Base-by-base conservation (phyloP, 2,329 filamentous ascomycete species). In the Macroventuria anomochaeta region DNA sequence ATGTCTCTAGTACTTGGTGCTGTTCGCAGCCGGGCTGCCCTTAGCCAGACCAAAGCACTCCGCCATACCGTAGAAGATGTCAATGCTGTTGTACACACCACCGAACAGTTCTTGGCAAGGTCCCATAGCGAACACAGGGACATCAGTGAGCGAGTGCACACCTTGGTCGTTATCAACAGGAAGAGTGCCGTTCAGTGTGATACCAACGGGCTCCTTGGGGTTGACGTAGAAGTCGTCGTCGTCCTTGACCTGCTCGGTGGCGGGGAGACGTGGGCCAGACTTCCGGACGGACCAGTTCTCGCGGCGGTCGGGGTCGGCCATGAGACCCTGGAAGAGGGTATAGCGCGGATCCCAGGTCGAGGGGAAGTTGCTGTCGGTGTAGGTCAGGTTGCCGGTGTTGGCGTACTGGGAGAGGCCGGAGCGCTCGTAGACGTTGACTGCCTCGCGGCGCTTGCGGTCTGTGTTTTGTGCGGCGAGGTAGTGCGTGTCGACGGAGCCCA, bases 301-400 rank as follows among this genome's bases (percentile, higher is more conserved):
- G 18, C 89, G 82, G 65, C 82, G 85, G 72, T 96, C 91, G 0
- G 91, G 91, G 68, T 83, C 83, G 26, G 89, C 89, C 41, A 81
- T 84, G 28, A 91, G 75, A 44, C 91, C 91, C 33, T 86, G 83
- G 50, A 89, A 90, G 43, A 96, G 85, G 53, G 89, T 88, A 76
- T 93, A 95, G 26, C 91, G 84, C 12, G 91, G 91, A 71, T 91
- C 88, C 90, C 91, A 95, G 79, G 91, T 91, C 58, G 84, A 80
- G 17, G 91, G 91, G 81, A 95, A 96, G 77, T 89, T 84, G 44
- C 88, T 88, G 18, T 89, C 89, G 64, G 82, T 83, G 79, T 93
- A 93, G 52, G 77, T 77, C 6, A 85, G 74, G 53, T 80, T 77
- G 43, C 84, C 83, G 2, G 81, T 78, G 60, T 89, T 81, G 55